These are phyloP conservation scores for Corniculantispora saksenae DNA, from an alignment of 2,329 filamentous ascomycete genomes.

Conservation along the genomic window DNA sequence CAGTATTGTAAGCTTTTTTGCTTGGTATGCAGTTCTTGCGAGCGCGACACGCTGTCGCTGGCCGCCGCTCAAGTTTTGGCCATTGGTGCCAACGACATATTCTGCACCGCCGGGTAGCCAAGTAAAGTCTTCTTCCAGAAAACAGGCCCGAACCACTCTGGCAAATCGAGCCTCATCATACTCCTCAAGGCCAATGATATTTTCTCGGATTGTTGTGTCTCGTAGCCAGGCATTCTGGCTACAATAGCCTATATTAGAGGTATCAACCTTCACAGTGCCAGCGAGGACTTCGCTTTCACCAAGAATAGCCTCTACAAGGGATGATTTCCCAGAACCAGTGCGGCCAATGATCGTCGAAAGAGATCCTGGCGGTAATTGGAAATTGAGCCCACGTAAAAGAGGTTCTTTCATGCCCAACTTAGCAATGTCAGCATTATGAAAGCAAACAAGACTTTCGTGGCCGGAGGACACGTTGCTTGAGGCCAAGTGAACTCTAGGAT, in stretches of 20 bases:
- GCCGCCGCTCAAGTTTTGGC: constrained; percentile 33
- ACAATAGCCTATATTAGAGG: neutral
- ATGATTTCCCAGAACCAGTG: neutral
- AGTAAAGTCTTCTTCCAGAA: neutral
- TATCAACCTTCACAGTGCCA: neutral
- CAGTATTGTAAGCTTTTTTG: neutral
- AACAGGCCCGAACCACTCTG: neutral
- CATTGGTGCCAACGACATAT: neutral
- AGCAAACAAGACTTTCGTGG: neutral
- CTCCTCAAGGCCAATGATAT: neutral
- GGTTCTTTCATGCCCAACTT: neutral
- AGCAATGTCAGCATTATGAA: neutral
- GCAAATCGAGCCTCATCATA: neutral
- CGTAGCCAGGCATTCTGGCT: neutral
- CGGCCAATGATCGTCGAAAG: neutral
- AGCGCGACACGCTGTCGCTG: constrained; percentile 34
- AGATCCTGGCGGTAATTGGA: neutral
- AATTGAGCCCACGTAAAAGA: neutral
- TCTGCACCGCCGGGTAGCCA: neutral
- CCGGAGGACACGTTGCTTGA: neutral
- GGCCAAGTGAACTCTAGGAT: neutral
- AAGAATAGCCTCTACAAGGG: neutral
- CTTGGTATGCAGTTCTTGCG: neutral
- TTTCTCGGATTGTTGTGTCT: neutral
- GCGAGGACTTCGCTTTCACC: neutral